phyloP scores from a whole-genome alignment of 2,329 filamentous ascomycete genomes.

The Periconia macrospinosa region DNA sequence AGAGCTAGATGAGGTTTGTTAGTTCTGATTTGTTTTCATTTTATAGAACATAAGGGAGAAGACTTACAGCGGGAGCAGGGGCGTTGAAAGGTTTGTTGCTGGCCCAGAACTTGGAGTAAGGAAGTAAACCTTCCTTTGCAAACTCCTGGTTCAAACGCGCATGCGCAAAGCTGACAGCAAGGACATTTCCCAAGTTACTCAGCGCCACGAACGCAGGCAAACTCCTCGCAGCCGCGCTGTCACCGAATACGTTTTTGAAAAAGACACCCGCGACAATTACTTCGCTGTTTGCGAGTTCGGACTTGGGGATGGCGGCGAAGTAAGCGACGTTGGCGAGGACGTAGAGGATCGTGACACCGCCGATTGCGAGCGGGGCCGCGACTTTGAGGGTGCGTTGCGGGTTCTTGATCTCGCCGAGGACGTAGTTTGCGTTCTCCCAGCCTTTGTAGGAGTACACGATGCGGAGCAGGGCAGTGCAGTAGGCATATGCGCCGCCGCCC shows the following conservation, averaged over 20 bases:
- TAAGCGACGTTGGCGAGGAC: conserved; percentile 67
- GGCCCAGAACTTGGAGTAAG: conserved; percentile 68
- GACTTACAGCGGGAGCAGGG: conserved; percentile 45
- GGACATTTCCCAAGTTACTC: conserved; percentile 64
- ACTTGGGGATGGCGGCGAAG: conserved; percentile 64
- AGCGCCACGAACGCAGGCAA: conserved; percentile 59
- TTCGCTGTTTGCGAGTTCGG: conserved; percentile 60
- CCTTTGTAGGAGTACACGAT: conserved; percentile 66
- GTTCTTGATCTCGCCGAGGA: conserved; percentile 60
- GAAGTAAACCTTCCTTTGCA: conserved; percentile 69
- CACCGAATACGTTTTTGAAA: conserved; percentile 64
- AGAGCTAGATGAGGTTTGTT: conserved; percentile 43
- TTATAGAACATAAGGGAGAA: not conserved
- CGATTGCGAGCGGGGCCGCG: conserved; percentile 61
- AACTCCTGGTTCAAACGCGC: conserved; percentile 66
- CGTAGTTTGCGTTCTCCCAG: conserved; percentile 67
- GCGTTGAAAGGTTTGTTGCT: conserved; percentile 69
- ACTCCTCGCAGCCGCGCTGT: conserved; percentile 51
- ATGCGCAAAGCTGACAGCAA: conserved; percentile 63
- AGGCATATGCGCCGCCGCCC: conserved; percentile 42
- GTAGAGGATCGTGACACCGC: conserved; percentile 62
- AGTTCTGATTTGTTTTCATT: conserved; percentile 4
- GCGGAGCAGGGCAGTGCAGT: conserved; percentile 60
- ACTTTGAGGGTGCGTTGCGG: conserved; percentile 58
- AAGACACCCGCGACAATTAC: conserved; percentile 64